Evolutionary conservation across 2,329 filamentous ascomycete species (phyloP).

Genomic region (Hirsutella rhossiliensis): DNA sequence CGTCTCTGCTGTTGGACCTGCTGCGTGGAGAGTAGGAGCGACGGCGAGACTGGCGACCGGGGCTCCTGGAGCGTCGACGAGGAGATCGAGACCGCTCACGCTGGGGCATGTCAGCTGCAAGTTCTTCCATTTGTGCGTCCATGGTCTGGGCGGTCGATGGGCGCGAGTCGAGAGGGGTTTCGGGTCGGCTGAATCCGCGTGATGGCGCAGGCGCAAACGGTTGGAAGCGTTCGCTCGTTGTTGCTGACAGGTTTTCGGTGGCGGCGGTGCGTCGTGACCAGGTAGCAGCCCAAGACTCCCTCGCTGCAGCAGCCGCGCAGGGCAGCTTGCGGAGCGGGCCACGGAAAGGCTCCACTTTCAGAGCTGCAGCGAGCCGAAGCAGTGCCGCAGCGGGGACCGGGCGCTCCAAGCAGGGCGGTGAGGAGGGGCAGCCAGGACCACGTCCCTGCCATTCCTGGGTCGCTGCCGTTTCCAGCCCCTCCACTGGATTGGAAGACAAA

Average conservation of each 20-base stretch:
- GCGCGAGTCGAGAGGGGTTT: neutral
- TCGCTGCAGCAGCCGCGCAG: neutral
- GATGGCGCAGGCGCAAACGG: neutral
- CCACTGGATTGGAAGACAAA: too few relatives aligned
- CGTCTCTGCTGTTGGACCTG: conserved; percentile 63
- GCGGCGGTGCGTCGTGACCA: neutral
- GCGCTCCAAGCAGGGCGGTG: neutral
- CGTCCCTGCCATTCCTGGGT: neutral
- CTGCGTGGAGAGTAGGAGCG: conserved; percentile 70
- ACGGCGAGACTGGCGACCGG: conserved; percentile 54
- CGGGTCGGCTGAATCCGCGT: neutral
- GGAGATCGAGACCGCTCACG: conserved; percentile 76
- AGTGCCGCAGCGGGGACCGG: neutral
- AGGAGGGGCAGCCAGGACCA: neutral
- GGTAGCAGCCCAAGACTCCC: neutral
- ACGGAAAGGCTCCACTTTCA: conserved; percentile 1
- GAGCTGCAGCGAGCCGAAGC: conserved; percentile 3
- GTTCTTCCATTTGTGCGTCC: neutral
- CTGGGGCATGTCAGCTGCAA: conserved; percentile 32
- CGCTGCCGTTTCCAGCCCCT: neutral
- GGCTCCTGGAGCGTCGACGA: conserved; percentile 76
- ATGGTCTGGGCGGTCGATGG: neutral
- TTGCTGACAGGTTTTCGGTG: neutral
- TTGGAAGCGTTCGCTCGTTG: neutral
- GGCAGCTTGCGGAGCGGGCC: neutral